Base-by-base conservation (phyloP, 257 asterid genomes). In the Verbena officinalis region DNA sequence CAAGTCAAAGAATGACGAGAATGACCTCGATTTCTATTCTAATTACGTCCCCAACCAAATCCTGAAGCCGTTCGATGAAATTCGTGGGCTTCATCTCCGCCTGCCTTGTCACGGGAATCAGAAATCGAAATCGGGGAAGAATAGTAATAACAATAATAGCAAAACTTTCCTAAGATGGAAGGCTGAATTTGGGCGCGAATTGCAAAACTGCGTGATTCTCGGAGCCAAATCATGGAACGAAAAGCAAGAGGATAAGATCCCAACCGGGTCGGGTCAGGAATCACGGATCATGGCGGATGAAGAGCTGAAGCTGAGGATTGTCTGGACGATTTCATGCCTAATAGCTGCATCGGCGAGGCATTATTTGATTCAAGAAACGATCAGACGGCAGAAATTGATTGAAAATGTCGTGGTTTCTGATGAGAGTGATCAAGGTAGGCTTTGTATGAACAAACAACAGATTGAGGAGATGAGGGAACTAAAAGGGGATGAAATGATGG, bases 291-390 rank as follows among this genome's bases (percentile, higher is more conserved):
- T 77, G 68, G 49, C 68, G 5, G 84, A 86, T 36, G 84, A 75
- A 0, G 97, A 84, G 55, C 71, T 89, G 68, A 86, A 84, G 66
- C 23, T 76, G 55, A 68, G 94, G 33, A 71, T 89, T 30, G 84
- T 83, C 49, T 86, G 95, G 97, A 79, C 87, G 36, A 75, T 89
- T 11, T 81, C 94, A 40, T 83, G 91, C 12, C 55, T 90, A 57
- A 78, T 90, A 1, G 94, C 95, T 0, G 91, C 95, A 0, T 78
- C 94, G 0, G 83, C 95, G 5, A 77, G 95, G 75, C 86, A 85
- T 69, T 67, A 61, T 15, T 17, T 90, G 71, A 40, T 87, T 1
- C 80, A 69, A 63, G 80, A 80, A 5, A 71, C 77, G 1, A 66
- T 85, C 30, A 72, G 45, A 13, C 73, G 64, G n/a, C 69, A 55